These are phyloP conservation scores for Teratosphaeria zuluensis DNA, from an alignment of 2,329 filamentous ascomycete species.

Conservation along the genomic window DNA sequence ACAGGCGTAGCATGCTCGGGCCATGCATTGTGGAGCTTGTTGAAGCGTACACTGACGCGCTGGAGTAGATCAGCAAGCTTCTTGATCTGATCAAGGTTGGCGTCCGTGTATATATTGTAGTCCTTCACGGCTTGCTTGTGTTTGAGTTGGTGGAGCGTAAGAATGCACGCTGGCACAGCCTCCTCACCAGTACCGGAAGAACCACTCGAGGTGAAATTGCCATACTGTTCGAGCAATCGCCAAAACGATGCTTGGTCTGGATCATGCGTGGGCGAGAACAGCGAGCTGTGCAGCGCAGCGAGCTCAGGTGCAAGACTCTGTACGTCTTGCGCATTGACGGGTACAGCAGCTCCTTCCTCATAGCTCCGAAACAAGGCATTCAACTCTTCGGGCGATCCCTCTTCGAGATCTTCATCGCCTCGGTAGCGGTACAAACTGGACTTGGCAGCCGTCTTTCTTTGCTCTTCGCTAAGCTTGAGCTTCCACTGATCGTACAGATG, in stretches of 20 bases:
- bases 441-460: constrained; percentile 62
- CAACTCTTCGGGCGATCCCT: constrained; percentile 52
- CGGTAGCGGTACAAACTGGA: constrained; percentile 75
- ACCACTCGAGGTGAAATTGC: background rate
- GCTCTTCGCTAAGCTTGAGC: constrained; percentile 63
- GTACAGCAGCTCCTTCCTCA: background rate
- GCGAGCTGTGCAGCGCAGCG: background rate
- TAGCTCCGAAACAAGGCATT: constrained; percentile 1
- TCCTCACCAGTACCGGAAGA: background rate
- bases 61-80: constrained; percentile 61
- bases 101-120: constrained; percentile 86
- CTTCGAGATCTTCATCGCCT: constrained; percentile 66
- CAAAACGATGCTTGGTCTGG: background rate
- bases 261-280: background rate
- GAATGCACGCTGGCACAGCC: background rate
- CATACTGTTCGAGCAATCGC: background rate
- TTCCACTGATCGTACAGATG: constrained; percentile 74
- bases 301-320: background rate
- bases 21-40: constrained; percentile 54
- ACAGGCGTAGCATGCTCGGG: constrained; percentile 68
- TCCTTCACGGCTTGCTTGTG: background rate
- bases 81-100: constrained; percentile 66
- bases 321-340: background rate
- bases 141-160: background rate
- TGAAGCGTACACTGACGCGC: constrained; percentile 62